phyloP scores from a whole-genome alignment of 2,329 filamentous ascomycete genomes.

The Trichoderma sp. region DNA sequence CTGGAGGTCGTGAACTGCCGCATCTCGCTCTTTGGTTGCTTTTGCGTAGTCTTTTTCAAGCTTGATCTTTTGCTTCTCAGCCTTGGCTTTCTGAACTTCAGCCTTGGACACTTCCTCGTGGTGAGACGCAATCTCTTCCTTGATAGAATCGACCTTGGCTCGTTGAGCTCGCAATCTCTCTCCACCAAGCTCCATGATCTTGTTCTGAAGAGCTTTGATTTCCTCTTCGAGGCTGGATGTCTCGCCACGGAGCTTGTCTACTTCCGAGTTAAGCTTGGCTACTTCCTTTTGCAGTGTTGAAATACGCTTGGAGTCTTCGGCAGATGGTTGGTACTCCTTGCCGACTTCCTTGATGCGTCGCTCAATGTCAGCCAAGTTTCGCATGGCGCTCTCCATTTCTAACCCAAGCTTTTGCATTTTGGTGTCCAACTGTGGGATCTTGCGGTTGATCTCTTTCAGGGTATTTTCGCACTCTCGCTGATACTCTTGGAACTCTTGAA shows the following conservation, averaged over 20 bases:
- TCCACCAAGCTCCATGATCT: slow-evolving; percentile 97
- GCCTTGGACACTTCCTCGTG: slow-evolving; percentile 81
- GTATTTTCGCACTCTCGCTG: slow-evolving; percentile 75
- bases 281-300: slow-evolving; percentile 75
- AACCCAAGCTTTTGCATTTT: slow-evolving; percentile 87
- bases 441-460: slow-evolving; percentile 68
- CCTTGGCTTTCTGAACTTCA: slow-evolving; percentile 86
- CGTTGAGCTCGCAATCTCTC: slow-evolving; percentile 89
- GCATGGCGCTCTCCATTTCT: slow-evolving; percentile 82
- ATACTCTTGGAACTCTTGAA: slow-evolving; percentile 79
- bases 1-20: slow-evolving; percentile 69
- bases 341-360: slow-evolving; percentile 82
- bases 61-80: slow-evolving; percentile 87
- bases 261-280: slow-evolving; percentile 69
- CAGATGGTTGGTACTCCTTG: slow-evolving; percentile 76
- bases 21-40: slow-evolving; percentile 74
- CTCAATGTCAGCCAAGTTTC: slow-evolving; percentile 79
- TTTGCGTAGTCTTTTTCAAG: slow-evolving; percentile 80
- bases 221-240: slow-evolving; percentile 89
- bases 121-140: slow-evolving; percentile 78
- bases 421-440: slow-evolving; percentile 82
- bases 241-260: slow-evolving; percentile 76
- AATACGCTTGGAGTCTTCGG: slow-evolving; percentile 74
- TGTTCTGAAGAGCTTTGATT: slow-evolving; percentile 89
- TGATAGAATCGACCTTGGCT: slow-evolving; percentile 83